Percentiles rank a stretch among this genome's conserved stretches.
Conservation (phyloP, 2,329 filamentous ascomycete species). For the Pseudogymnoascus sp. region DNA sequence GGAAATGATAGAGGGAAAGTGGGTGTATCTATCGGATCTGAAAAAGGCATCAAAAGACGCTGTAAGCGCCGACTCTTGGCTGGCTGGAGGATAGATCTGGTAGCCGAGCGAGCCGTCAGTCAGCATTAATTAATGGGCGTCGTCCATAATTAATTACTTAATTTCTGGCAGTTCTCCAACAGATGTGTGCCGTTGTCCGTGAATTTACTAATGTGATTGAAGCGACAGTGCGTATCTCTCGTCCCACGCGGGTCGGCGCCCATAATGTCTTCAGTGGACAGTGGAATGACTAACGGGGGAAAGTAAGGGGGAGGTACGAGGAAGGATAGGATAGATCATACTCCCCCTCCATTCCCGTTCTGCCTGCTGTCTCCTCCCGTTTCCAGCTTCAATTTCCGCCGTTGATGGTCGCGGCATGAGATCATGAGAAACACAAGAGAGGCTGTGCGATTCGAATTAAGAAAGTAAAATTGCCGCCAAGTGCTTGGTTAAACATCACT, state of each 20-base stretch:
- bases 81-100: neutral
- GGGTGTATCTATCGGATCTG: neutral
- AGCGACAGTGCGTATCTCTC: neutral
- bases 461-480: slow-evolving; percentile 1
- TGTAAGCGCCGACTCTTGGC: neutral
- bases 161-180: neutral
- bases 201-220: neutral
- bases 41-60: neutral
- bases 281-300: neutral
- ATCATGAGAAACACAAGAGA: neutral
- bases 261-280: neutral
- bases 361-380: neutral
- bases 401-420: neutral
- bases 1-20: neutral
- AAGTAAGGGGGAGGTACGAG: neutral
- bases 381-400: neutral
- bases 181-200: neutral
- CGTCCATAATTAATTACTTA: neutral
- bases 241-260: neutral
- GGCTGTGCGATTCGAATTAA: neutral
- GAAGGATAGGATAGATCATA: neutral
- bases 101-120: neutral
- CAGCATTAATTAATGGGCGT: neutral
- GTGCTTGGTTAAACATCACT: neutral
- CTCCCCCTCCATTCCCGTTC: neutral